Percentiles rank a stretch among this genome's conserved stretches.
phyloP scores from a whole-genome alignment of 2,329 filamentous ascomycete species.

The Xylaria sp. region DNA sequence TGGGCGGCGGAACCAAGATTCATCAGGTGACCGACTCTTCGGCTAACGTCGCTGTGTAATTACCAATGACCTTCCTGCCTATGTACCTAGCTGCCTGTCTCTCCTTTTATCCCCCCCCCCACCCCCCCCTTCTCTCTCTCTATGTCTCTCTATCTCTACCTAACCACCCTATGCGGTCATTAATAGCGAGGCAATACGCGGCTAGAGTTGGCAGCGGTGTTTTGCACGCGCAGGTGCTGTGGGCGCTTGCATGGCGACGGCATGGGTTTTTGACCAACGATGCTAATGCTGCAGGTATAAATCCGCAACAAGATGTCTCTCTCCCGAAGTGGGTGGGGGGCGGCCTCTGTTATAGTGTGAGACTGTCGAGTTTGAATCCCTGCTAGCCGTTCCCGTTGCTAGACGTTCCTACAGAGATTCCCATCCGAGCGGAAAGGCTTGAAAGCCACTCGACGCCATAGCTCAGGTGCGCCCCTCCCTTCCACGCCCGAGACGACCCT shows the following conservation, averaged over 20 bases:
- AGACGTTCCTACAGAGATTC: slow-evolving; percentile 8
- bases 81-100: background rate
- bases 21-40: background rate
- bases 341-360: slow-evolving; percentile 12
- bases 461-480: slow-evolving; percentile 1
- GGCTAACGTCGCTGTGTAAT: background rate
- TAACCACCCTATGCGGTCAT: background rate
- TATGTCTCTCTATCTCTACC: background rate
- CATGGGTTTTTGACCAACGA: slow-evolving; percentile 18
- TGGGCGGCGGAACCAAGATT: background rate
- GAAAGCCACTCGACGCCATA: slow-evolving; percentile 13
- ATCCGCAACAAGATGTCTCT: slow-evolving; percentile 25
- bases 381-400: slow-evolving; percentile 8
- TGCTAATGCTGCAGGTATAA: slow-evolving; percentile 5
- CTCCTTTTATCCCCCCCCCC: background rate
- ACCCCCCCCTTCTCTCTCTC: background rate
- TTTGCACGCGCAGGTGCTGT: slow-evolving; percentile 19
- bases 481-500: slow-evolving; percentile 17
- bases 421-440: slow-evolving; percentile 16
- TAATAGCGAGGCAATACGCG: slow-evolving; percentile 2
- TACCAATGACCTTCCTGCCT: background rate
- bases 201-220: slow-evolving; percentile 11
- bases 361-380: slow-evolving; percentile 16
- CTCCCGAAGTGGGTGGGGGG: slow-evolving; percentile 24
- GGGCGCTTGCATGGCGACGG: slow-evolving; percentile 19